phyloP scores from a whole-genome alignment of 331 rosid genomes.

The Malus hybrid region DNA sequence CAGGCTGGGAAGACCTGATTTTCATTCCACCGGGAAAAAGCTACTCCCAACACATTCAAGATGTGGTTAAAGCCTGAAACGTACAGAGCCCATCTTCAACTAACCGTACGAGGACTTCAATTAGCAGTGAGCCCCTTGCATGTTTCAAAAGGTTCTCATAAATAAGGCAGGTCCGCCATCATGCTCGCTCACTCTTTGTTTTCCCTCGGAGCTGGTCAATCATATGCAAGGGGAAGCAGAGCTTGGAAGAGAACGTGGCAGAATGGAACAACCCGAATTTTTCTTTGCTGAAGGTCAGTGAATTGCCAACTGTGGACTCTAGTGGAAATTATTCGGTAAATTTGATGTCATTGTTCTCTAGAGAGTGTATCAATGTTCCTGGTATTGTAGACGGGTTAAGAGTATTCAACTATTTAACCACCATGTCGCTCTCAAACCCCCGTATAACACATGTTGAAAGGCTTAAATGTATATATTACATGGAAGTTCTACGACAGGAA shows the following conservation, averaged over 20 bases:
- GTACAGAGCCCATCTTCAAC: slow-evolving; percentile 20
- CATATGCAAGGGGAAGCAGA: not conserved
- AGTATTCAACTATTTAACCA: not conserved
- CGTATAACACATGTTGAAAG: not conserved
- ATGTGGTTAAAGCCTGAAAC: slow-evolving; percentile 46
- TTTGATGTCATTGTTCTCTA: not conserved
- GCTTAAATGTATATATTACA: not conserved
- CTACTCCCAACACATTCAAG: slow-evolving; percentile 76
- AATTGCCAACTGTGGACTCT: not conserved
- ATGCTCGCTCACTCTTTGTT: not conserved
- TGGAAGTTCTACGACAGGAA: not conserved
- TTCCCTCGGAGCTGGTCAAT: slow-evolving; percentile 1
- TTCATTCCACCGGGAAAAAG: slow-evolving; percentile 95
- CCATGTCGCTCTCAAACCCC: not conserved
- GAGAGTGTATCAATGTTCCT: not conserved
- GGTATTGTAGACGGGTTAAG: not conserved
- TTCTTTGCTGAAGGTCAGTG: not conserved
- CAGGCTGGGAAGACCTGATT: slow-evolving; percentile 95
- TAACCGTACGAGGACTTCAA: slow-evolving; percentile 21
- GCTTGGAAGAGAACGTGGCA: not conserved
- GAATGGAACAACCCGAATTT: not conserved
- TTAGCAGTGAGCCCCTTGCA: slow-evolving; percentile 24
- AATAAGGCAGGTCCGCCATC: slow-evolving; percentile 33
- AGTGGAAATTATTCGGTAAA: not conserved
- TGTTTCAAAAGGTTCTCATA: slow-evolving; percentile 16